Base-by-base conservation (phyloP, 768 basidiomycete species). In the Boletus fagicola region DNA sequence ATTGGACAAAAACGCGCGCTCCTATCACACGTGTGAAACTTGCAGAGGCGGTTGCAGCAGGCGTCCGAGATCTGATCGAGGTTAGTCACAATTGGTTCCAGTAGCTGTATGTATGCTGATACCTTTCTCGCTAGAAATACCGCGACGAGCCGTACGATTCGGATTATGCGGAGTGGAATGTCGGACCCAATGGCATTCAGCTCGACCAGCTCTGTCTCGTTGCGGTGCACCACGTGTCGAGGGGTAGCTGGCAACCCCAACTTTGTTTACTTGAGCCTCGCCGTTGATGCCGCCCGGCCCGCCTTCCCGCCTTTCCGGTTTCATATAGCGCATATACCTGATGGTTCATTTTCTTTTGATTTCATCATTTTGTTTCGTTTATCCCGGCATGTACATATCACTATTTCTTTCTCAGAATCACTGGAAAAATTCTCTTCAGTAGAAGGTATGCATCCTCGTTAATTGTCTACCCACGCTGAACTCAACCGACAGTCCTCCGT, bases 161-260 rank as follows among this genome's bases (percentile, higher is more conserved):
- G 12, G 60, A 59, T 13, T 44, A 46, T 39, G 53, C 52, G 1
- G 11, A 12, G 31, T 71, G 71, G 71, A 63, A 63, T 24, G 33
- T 71, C 20, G 69, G 71, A 30, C 53, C 51, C 1, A 49, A 51
- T n/a, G 72, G 62, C 5, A 65, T 72, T 33, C 62, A 57, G 45
- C 54, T 71, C 13, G 53, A 63, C 8, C 61, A 69, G 36, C 44
- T 72, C 50, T 76, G 85, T 56, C 83, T 92, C 39, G 84, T 92
- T 64, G 83, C 85, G 62, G 78, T 91, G 47, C 86, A 87, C 71
- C 88, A 88, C 58, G 88, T 91, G 54, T 90, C 88, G 5, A 82
- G 81, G 75, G 89, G 89, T 22, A 86, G 84, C 61, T 91, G 89
- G 89, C 89, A 91, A 61, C 87, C 88, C 24, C 80, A 85, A 49